Evolutionary conservation across 305 asterid species (phyloP), one percentile per base, ranked within the genome.

Genomic region (Fraxinus nigra): DNA sequence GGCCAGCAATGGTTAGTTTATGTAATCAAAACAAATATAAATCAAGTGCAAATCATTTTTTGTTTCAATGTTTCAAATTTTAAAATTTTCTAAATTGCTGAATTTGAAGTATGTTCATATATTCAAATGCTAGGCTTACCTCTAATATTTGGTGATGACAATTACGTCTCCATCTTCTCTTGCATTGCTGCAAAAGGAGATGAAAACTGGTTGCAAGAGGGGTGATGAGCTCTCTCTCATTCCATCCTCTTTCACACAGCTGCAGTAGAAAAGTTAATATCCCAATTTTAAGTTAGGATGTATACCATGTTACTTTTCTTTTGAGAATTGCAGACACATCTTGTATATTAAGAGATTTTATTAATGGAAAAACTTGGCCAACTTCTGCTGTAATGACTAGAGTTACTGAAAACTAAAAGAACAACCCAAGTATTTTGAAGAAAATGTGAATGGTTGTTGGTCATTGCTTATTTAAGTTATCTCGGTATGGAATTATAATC

Each of bases 311-410:
- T 43, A 28, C 26, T 13, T 20, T 78, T 81, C 35, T 63, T 22
- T 33, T 63, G 78, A 81, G 67, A 81, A 48, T 76, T 35, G 61
- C 76, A 78, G 75, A 30, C 56, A 7, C 72, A 46, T 76, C 33
- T 81, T 65, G 38, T 28, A 59, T 77, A 24, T 37, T 56, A 54
- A 67, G 38, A 24, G 16, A 54, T 77, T 77, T 77, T 82, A 72
- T 28, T 34, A 18, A 80, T 32, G 14, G 43, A 70, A 70, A 14
- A 30, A 14, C 43, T 32, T 63, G 7, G 77, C 30, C 33, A 32
- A 24, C 46, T n/a, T 24, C 37, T 43, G 74, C 70, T 70, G 75
- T 70, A 67, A 67, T 3, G 74, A 28, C 37, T 67, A 11, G 74
- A 26, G 16, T 63, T 67, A 28, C 37, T 67, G 37, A 26, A 65